Evolutionary conservation across 768 basidiomycete genomes (phyloP).

Genomic region (Calocybe indica): DNA sequence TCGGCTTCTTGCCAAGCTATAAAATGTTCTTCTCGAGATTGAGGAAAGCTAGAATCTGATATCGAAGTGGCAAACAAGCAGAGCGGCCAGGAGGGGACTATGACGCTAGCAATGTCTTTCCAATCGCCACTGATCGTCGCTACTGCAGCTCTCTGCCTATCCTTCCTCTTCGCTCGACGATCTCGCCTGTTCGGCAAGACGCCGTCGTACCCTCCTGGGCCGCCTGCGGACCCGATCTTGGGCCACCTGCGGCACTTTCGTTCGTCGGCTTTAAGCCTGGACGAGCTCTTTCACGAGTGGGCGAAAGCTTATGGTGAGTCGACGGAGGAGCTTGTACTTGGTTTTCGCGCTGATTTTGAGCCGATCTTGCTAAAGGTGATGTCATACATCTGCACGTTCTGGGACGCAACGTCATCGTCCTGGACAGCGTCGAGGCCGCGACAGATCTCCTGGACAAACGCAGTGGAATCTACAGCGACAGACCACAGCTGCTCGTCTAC

Average conservation of each 20-base stretch:
- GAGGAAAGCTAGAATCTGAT: no score
- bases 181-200: no score
- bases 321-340: background rate
- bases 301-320: background rate
- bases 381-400: background rate
- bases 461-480: conserved; percentile 19
- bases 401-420: background rate
- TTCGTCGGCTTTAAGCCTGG: no score
- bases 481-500: conserved; percentile 12
- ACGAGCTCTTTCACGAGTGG: background rate
- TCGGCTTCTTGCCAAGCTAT: no score
- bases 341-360: background rate
- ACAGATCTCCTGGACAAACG: conserved; percentile 21
- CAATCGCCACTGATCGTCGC: no score
- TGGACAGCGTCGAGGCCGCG: conserved; percentile 13
- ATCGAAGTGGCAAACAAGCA: no score
- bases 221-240: background rate
- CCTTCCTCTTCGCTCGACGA: no score
- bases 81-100: no score
- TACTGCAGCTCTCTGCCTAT: no score
- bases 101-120: no score
- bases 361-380: background rate
- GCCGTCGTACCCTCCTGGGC: background rate
- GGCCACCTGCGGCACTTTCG: background rate
- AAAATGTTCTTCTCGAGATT: no score